Conservation (phyloP, 2,329 filamentous ascomycete genomes). For the Aureobasidium sp. region DNA sequence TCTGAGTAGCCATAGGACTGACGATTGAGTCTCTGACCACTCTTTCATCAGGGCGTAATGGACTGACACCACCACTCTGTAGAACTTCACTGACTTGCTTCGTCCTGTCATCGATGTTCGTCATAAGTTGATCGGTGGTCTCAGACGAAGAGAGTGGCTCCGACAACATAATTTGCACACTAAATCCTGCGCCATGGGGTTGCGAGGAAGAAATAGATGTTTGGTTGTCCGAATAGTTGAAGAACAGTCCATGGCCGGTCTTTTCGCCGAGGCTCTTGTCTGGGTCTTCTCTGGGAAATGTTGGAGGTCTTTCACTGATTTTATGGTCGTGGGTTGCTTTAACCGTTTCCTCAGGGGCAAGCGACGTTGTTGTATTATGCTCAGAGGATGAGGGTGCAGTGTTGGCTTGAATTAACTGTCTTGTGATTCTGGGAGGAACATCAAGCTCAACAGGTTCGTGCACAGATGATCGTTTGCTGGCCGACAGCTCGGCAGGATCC, state of each 20-base stretch:
- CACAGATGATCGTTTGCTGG: constrained; percentile 1
- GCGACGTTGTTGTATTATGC: constrained; percentile 14
- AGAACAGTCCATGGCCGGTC: not conserved
- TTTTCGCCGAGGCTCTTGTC: not conserved
- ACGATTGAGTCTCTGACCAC: constrained; percentile 26
- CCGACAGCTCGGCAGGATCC: not conserved
- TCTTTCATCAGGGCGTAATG: constrained; percentile 23
- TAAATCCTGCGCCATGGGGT: not conserved
- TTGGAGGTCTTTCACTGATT: not conserved
- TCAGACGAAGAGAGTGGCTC: not conserved
- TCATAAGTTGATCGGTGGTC: not conserved
- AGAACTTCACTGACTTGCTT: not conserved
- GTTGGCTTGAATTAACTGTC: constrained; percentile 29
- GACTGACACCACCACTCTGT: constrained; percentile 22
- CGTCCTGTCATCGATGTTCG: not conserved
- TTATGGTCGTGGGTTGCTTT: constrained; percentile 7
- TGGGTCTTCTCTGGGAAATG: not conserved
- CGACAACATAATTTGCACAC: not conserved
- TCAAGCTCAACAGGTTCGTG: constrained; percentile 25
- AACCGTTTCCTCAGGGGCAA: not conserved
- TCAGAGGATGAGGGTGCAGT: constrained; percentile 23
- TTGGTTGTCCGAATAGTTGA: not conserved
- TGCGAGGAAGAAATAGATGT: not conserved
- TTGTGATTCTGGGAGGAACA: constrained; percentile 27
- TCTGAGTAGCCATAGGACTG: constrained; percentile 26